A percentile compares a stretch with the other conserved stretches of the same genome.
Conservation (phyloP, 2,329 filamentous ascomycete genomes). For the Pseudocercospora ulei region DNA sequence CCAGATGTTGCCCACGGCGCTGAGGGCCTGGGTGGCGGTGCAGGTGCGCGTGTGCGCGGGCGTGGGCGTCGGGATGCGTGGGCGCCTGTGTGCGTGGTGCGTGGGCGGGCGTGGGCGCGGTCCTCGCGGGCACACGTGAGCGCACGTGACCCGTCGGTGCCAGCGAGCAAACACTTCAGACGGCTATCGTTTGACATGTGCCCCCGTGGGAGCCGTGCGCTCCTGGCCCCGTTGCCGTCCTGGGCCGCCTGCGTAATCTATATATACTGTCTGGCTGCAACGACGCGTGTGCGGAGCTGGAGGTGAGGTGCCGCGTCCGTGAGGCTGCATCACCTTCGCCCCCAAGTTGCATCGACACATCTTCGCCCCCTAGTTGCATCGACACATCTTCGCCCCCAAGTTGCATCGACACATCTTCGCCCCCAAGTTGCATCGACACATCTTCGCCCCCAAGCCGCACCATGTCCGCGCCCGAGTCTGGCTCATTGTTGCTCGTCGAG, state of each 20-base stretch:
- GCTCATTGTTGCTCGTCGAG: too few relatives aligned
- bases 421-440: too few relatives aligned
- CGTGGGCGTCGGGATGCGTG: not conserved
- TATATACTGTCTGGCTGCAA: too few relatives aligned
- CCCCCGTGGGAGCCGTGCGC: constrained; percentile 16
- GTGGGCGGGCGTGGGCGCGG: constrained; percentile 1
- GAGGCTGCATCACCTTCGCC: constrained; percentile 20
- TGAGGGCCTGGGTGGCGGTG: constrained; percentile 1
- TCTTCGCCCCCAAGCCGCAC: too few relatives aligned
- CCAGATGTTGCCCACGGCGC: constrained; percentile 4
- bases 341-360: too few relatives aligned
- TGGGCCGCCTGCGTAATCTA: constrained; percentile 18
- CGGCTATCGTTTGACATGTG: constrained; percentile 22
- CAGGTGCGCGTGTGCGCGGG: constrained; percentile 3
- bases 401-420: too few relatives aligned
- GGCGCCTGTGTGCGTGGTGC: constrained; percentile 2
- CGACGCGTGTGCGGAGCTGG: constrained; percentile 20
- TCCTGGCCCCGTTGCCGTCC: constrained; percentile 6
- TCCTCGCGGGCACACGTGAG: too few relatives aligned
- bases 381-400: too few relatives aligned
- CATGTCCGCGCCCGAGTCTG: too few relatives aligned
- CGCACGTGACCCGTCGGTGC: too few relatives aligned
- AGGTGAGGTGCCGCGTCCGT: constrained; percentile 15
- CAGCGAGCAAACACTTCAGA: constrained; percentile 19
- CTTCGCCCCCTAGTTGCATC: too few relatives aligned